Evolutionary conservation across 1,139 yeast genomes (phyloP).

Genomic region (Candida pseudoviswanathii): DNA sequence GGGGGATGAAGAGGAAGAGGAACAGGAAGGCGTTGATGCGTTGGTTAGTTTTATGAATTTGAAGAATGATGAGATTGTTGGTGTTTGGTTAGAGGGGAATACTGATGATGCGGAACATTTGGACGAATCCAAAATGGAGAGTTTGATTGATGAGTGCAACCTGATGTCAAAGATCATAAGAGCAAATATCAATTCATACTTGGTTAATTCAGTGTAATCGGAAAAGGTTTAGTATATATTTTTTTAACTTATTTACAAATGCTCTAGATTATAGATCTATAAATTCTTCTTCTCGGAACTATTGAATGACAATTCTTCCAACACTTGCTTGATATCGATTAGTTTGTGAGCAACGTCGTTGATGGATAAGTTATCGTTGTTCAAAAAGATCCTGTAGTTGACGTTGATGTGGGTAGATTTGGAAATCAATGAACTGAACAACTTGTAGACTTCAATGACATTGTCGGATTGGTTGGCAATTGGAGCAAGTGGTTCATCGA

Average conservation of each 20-base stretch:
- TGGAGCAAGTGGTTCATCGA: constrained; percentile 30
- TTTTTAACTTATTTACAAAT: not conserved
- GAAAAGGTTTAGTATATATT: not conserved
- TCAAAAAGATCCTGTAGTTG: constrained; percentile 40
- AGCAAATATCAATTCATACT: constrained; percentile 43
- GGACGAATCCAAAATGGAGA: constrained; percentile 29
- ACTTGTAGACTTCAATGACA: constrained; percentile 35
- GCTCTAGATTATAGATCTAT: not conserved
- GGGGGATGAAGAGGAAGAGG: constrained; percentile 17
- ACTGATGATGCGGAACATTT: constrained; percentile 19
- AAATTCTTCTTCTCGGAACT: constrained; percentile 17
- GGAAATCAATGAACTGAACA: constrained; percentile 38
- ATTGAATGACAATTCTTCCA: constrained; percentile 44
- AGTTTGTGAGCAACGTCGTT: constrained; percentile 42
- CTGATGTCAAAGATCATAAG: constrained; percentile 47
- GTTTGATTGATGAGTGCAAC: constrained; percentile 43
- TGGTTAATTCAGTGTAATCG: constrained; percentile 14
- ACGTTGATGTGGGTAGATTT: constrained; percentile 41
- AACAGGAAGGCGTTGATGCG: constrained; percentile 32
- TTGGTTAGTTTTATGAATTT: constrained; percentile 57
- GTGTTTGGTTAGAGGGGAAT: constrained; percentile 55
- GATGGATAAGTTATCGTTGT: constrained; percentile 37
- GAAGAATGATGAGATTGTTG: constrained; percentile 54
- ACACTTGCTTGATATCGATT: constrained; percentile 42
- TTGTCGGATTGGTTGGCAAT: constrained; percentile 30